Evolutionary conservation across 2,329 filamentous ascomycete genomes (phyloP).

Genomic region (Penicillium psychrosexuale): DNA sequence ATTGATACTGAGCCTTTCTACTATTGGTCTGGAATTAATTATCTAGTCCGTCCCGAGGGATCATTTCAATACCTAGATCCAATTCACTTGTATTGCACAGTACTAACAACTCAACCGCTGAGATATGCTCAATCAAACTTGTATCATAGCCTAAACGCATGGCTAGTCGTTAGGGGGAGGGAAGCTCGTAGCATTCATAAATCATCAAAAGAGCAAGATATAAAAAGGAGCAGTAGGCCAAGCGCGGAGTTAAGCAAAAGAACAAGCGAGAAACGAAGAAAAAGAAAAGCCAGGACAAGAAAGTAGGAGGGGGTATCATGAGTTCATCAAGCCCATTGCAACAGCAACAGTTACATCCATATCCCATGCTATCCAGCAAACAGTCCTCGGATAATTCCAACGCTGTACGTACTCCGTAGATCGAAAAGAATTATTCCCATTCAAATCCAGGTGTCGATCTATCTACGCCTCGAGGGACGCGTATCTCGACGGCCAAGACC

Average conservation of each 20-base stretch:
- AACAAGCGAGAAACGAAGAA: background rate
- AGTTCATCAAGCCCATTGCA: slow-evolving; percentile 6
- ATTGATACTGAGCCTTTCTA: background rate
- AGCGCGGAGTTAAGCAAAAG: background rate
- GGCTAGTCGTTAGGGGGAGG: background rate
- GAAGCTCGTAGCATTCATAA: slow-evolving; percentile 12
- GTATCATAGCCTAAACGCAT: slow-evolving; percentile 3
- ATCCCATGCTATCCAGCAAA: slow-evolving; percentile 3
- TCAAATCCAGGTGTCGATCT: background rate
- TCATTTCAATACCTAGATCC: background rate
- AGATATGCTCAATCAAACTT: slow-evolving; percentile 3
- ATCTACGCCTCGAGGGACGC: slow-evolving; percentile 28
- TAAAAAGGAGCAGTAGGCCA: background rate
- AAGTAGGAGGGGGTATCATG: slow-evolving; percentile 3
- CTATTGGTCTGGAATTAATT: background rate
- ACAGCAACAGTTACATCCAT: slow-evolving; percentile 8
- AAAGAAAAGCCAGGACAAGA: background rate
- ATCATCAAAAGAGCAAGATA: slow-evolving; percentile 5
- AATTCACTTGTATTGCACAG: background rate
- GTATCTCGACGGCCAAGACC: slow-evolving; percentile 25
- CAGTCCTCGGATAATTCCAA: background rate
- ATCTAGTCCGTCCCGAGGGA: background rate
- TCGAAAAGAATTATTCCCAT: background rate
- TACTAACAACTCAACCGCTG: background rate
- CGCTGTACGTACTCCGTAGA: background rate